These are phyloP conservation scores for Petrea volubilis DNA, from an alignment of 257 asterid genomes.

Conservation along the genomic window DNA sequence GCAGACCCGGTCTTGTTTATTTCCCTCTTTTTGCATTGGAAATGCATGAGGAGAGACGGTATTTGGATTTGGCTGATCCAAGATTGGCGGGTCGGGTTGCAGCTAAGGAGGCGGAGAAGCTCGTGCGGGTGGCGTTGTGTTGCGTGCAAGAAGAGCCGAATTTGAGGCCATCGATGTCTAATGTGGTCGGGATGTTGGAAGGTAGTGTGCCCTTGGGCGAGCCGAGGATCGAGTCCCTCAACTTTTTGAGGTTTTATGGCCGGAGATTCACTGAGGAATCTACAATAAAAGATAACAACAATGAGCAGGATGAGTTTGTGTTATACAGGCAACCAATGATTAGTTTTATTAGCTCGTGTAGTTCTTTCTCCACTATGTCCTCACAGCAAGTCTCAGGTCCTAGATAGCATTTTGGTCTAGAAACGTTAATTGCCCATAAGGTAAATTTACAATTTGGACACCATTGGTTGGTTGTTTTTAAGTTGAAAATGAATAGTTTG, in stretches of 20 bases:
- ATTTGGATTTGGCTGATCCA: slow-evolving; percentile 60
- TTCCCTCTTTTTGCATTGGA: slow-evolving; percentile 57
- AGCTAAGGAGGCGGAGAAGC: slow-evolving; percentile 55
- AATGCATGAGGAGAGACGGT: slow-evolving; percentile 62
- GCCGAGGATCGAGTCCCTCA: slow-evolving; percentile 58
- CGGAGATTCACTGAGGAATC: slow-evolving; percentile 56
- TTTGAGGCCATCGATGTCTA: slow-evolving; percentile 62
- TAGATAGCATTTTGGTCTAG: slow-evolving; percentile 33
- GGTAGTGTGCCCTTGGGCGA: slow-evolving; percentile 48
- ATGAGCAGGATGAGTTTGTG: slow-evolving; percentile 20
- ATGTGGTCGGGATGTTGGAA: slow-evolving; percentile 66
- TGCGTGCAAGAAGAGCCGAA: slow-evolving; percentile 71
- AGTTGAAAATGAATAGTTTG: not conserved
- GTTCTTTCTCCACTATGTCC: slow-evolving; percentile 46
- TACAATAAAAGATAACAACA: slow-evolving; percentile 2
- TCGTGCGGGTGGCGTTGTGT: slow-evolving; percentile 65
- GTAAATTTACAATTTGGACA: not conserved
- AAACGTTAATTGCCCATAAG: too few relatives aligned
- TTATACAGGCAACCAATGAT: slow-evolving; percentile 27
- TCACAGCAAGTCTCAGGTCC: slow-evolving; percentile 75
- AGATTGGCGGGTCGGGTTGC: slow-evolving; percentile 46
- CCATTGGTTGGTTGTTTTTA: not conserved
- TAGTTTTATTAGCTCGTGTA: slow-evolving; percentile 30
- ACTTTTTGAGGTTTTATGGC: slow-evolving; percentile 66
- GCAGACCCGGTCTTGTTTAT: slow-evolving; percentile 4